Evolutionary conservation across 2,329 filamentous ascomycete genomes (phyloP).

Genomic region (Colletotrichum somersetense): DNA sequence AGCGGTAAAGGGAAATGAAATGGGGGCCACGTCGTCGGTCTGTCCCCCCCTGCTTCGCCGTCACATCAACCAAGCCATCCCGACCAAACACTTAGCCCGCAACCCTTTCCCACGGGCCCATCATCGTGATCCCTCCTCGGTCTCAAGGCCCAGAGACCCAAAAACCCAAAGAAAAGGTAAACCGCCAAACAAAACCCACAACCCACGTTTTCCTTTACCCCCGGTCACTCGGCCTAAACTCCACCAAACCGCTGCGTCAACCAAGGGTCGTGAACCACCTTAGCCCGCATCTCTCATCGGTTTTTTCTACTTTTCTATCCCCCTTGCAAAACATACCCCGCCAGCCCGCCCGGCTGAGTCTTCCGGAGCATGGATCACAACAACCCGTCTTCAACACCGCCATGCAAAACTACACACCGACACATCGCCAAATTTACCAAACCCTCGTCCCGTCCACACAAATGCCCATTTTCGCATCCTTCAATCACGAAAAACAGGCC

Average conservation of each 20-base stretch:
- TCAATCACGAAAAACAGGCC: neutral
- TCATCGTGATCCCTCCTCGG: conserved; percentile 8
- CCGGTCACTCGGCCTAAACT: neutral
- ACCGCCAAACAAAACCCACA: conserved; percentile 28
- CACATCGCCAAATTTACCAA: conserved; percentile 6
- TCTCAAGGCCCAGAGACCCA: neutral
- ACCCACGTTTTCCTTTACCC: conserved; percentile 19
- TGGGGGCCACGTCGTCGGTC: conserved; percentile 17
- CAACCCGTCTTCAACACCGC: conserved; percentile 2
- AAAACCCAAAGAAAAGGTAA: conserved; percentile 29
- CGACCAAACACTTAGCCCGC: conserved; percentile 9
- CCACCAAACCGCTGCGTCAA: conserved; percentile 14
- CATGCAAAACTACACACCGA: conserved; percentile 18
- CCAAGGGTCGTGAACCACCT: conserved; percentile 13
- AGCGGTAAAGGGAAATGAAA: conserved; percentile 15
- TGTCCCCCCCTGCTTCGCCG: neutral
- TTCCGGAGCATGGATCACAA: neutral
- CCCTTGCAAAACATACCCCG: neutral
- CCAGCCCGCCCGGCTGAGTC: conserved; percentile 1
- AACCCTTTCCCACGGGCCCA: conserved; percentile 16
- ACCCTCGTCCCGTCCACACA: conserved; percentile 26
- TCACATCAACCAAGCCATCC: conserved; percentile 3
- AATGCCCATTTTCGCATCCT: neutral
- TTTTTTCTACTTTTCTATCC: neutral
- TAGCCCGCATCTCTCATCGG: neutral